Percentiles rank a stretch among this genome's conserved stretches.
These are phyloP conservation scores for Sarocladiaceae sp. DNA, from an alignment of 2,329 filamentous ascomycete genomes.

Conservation along the genomic window DNA sequence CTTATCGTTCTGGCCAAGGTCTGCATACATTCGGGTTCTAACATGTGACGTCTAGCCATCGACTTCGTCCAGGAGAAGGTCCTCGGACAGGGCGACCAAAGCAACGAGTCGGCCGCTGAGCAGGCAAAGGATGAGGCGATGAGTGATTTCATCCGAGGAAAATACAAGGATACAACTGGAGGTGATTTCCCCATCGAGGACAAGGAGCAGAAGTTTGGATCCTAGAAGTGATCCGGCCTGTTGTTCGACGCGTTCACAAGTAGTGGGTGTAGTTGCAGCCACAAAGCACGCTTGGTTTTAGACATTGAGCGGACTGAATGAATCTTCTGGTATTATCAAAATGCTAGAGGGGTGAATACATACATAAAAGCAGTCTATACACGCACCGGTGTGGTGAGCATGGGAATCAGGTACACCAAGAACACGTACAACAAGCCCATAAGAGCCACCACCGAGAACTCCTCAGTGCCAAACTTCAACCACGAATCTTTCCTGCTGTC, in stretches of 20 bases:
- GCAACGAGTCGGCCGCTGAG: conserved; percentile 69
- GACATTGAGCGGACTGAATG: too few relatives aligned
- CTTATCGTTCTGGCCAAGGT: background rate
- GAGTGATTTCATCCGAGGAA: conserved; percentile 63
- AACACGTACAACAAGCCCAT: conserved; percentile 9
- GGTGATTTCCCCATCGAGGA: conserved; percentile 67
- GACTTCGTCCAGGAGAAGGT: conserved; percentile 76
- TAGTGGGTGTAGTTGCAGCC: too few relatives aligned
- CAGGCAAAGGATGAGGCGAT: conserved; percentile 83
- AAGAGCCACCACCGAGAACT: conserved; percentile 12
- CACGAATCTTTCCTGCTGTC: conserved; percentile 10
- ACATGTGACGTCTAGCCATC: conserved; percentile 48
- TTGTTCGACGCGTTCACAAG: too few relatives aligned
- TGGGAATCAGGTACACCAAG: conserved; percentile 1
- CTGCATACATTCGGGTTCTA: conserved; percentile 9
- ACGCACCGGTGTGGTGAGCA: background rate
- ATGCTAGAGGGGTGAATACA: conserved; percentile 1
- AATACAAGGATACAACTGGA: conserved; percentile 68
- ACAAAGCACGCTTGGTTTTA: too few relatives aligned
- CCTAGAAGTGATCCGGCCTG: conserved; percentile 5
- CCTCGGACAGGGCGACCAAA: conserved; percentile 64
- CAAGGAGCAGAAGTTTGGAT: conserved; percentile 47
- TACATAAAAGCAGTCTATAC: background rate
- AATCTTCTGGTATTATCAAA: conserved; percentile 6
- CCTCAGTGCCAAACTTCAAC: conserved; percentile 16